Base-by-base conservation (phyloP, 257 asterid species). In the Rehmannia glutinosa region DNA sequence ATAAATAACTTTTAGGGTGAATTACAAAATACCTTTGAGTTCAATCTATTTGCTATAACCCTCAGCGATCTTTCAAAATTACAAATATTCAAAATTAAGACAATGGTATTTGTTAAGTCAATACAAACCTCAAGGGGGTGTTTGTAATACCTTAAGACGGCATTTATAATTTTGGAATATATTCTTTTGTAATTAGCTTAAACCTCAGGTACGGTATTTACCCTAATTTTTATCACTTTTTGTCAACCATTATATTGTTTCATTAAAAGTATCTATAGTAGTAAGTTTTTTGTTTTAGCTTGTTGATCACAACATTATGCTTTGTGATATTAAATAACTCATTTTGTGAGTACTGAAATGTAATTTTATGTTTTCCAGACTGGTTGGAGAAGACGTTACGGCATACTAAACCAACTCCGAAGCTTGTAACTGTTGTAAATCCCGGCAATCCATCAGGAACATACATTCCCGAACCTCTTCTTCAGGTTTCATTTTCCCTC, bases 391-490 rank as follows among this genome's bases (percentile, higher is more conserved):
- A 63, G 81, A 88, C 89, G 6, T 72, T 94, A 53, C 63, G 55
- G 80, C 55, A 87, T 39, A 76, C 91, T 16, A 80, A 81, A 73
- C 99, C 98, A 23, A 87, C 98, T 16, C 99, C 99, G 13, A 94
- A 91, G 91, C 91, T 94, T 38, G 98, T 94, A 33, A 77, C 84
- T 63, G 81, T 94, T 54, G 99, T 94, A 63, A 94, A 94, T 87
- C 99, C 99, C 0, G 99, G 99, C 63, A 94, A 94, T 74, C 99
- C 99, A 2, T 94, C 99, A 1, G 99, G 99, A 73, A 94, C 99
- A 58, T 94, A 82, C 78, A 85, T 94, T 65, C 99, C 99, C 0
- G 83, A 83, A 82, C 81, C 97, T 69, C 93, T 94, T 85, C 99
- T 94, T 45, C 81, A 81, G 99, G 99, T 94, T 51, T 54, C 67